Percentiles rank a stretch among this genome's conserved stretches.
Conservation (phyloP, 176 grass and related monocot species). For the Tuctoria greenei region DNA sequence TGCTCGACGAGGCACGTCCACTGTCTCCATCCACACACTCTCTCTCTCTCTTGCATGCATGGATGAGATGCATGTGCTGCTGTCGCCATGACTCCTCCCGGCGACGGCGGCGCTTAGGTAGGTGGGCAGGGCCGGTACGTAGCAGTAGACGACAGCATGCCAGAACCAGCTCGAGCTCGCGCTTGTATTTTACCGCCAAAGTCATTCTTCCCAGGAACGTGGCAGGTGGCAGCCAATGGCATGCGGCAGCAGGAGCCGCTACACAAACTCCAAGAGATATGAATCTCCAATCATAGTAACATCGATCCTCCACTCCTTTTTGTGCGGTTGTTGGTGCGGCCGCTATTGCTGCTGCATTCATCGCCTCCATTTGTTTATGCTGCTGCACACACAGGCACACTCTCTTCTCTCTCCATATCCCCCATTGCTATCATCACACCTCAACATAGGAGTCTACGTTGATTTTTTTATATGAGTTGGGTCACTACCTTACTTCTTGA, state of each 20-base stretch:
- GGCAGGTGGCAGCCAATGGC: conserved; percentile 55
- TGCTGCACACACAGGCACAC: background rate
- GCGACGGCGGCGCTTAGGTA: conserved; percentile 6
- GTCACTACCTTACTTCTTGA: conserved; percentile 18
- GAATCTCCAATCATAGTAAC: conserved; percentile 73
- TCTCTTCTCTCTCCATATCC: conserved; percentile 47
- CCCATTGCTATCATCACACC: conserved; percentile 33
- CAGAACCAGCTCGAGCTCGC: background rate
- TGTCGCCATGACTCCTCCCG: background rate
- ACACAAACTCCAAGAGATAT: conserved; percentile 61
- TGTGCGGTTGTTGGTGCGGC: conserved; percentile 49
- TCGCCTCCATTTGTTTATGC: conserved; percentile 47
- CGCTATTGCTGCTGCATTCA: conserved; percentile 35
- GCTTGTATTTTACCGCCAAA: conserved; percentile 31
- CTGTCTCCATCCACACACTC: background rate
- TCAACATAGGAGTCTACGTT: conserved; percentile 28
- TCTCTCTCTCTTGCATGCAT: conserved; percentile 25
- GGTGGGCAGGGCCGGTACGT: background rate
- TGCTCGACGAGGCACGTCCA: conserved; percentile 95
- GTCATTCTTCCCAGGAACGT: background rate
- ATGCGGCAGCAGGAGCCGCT: conserved; percentile 1
- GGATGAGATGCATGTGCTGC: conserved; percentile 9
- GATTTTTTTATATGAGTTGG: background rate
- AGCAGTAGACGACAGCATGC: conserved; percentile 1
- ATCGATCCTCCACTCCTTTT: conserved; percentile 53